Evolutionary conservation across 768 basidiomycete species (phyloP), one percentile per base, ranked within the genome.

Genomic region (Suillus sp.): DNA sequence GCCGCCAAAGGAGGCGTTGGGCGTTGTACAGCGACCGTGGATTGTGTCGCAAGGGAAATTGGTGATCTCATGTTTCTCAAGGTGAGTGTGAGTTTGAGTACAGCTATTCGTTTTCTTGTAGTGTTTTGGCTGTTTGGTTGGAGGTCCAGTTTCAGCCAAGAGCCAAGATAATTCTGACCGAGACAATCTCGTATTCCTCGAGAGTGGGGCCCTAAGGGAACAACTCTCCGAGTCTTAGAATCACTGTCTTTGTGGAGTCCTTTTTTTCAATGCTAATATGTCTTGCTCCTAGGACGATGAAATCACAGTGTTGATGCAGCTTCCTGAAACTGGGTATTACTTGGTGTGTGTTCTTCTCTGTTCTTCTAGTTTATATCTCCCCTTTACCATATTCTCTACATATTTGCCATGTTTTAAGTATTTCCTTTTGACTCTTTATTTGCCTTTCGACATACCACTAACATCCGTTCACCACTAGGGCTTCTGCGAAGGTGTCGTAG

Each of bases 61-160:
- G 88, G 88, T 27, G 93, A 95, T 74, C 80, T 95, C 51, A 95
- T 95, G 93, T 94, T 95, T 72, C 75, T 95, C 56, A 88, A 90
- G 83, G 92, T 87, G 61, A 55, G 83, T 78, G 34, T 27, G 8
- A 37, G 54, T 58, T 14, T 57, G 55, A 38, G 22, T 60, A 34
- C 11, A n/a, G 18, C 32, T 13, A 20, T 38, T 27, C 34, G 14
- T 53, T 63, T 8, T 45, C 30, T 40, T 18, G 61, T 13, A 40
- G 43, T 54, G 47, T 34, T 59, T 14, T 60, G 42, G 25, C 13
- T 53, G 37, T 48, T 54, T 60, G 48, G 60, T 60, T 14, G 20
- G 10, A 30, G 50, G 16, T 25, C 9, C 37, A 27, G 55, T 25
- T 56, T 56, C 54, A 56, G 22, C 55, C 55, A 38, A 25, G 55